These are phyloP conservation scores for Aristolochia californica DNA, from an alignment of 164 flowering plant genomes.

Conservation along the genomic window DNA sequence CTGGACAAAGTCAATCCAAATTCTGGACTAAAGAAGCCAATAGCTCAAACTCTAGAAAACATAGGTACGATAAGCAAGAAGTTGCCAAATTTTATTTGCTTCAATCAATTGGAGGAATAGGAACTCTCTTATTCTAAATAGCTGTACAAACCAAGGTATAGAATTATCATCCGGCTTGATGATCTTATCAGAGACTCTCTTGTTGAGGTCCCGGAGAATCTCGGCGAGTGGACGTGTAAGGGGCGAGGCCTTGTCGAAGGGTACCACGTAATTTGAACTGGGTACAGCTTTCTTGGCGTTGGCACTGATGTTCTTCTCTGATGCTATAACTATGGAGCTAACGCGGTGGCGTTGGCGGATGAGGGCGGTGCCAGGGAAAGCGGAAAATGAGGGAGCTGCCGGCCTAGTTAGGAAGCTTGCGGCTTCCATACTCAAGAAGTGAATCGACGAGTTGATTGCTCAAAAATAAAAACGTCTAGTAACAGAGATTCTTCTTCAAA, in stretches of 20 bases:
- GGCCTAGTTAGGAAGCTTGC: constrained; percentile 4
- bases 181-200: constrained; percentile 75
- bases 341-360: background rate
- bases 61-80: background rate
- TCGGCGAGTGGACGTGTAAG: constrained; percentile 74
- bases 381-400: background rate
- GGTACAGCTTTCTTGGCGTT: constrained; percentile 20
- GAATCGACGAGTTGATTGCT: background rate
- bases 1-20: background rate
- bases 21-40: background rate
- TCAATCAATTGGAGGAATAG: background rate
- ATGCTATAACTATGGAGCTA: background rate
- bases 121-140: no score
- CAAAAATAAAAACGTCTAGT: background rate
- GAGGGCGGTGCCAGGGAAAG: background rate
- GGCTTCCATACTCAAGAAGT: constrained; percentile 4
- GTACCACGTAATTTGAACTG: constrained; percentile 77
- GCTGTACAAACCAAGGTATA: constrained; percentile 48
- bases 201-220: constrained; percentile 88
- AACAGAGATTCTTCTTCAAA: background rate
- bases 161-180: constrained; percentile 24
- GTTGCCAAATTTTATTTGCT: background rate
- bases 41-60: background rate
- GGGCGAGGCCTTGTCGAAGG: constrained; percentile 53
- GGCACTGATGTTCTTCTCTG: constrained; percentile 8